A percentile compares a stretch with the other conserved stretches of the same genome.
Conservation (phyloP, 2,329 filamentous ascomycete species). For the Alternaria angustiovoidea region DNA sequence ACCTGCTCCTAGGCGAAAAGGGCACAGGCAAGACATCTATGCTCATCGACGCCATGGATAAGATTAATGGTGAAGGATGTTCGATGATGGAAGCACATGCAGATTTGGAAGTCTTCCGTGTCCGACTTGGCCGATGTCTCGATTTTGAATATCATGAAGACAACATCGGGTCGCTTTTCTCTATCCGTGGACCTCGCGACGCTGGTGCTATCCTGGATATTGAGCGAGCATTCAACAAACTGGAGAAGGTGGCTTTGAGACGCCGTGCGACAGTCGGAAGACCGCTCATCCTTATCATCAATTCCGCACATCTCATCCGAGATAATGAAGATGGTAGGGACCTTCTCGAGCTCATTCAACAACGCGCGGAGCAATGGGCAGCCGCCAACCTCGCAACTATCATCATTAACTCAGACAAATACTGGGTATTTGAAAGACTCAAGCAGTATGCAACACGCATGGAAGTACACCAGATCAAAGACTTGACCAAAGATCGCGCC, state of each 20-base stretch:
- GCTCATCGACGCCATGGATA: slow-evolving; percentile 94
- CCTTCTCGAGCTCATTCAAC: slow-evolving; percentile 91
- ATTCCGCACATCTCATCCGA: slow-evolving; percentile 88
- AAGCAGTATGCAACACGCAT: slow-evolving; percentile 93
- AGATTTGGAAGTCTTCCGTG: slow-evolving; percentile 92
- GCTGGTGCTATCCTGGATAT: slow-evolving; percentile 93
- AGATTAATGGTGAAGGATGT: slow-evolving; percentile 85
- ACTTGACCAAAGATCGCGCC: slow-evolving; percentile 81
- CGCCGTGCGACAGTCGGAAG: slow-evolving; percentile 68
- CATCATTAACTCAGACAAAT: slow-evolving; percentile 96
- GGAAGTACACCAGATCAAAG: slow-evolving; percentile 87
- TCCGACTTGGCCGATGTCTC: slow-evolving; percentile 88
- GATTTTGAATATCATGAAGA: slow-evolving; percentile 98
- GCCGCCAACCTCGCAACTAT: slow-evolving; percentile 88
- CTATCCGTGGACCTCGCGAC: slow-evolving; percentile 89
- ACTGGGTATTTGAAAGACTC: slow-evolving; percentile 96
- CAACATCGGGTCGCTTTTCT: slow-evolving; percentile 96
- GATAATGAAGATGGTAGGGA: slow-evolving; percentile 94
- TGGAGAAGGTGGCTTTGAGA: slow-evolving; percentile 90
- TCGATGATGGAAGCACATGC: slow-evolving; percentile 97
- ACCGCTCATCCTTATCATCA: slow-evolving; percentile 92
- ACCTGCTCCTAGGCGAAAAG: slow-evolving; percentile 92
- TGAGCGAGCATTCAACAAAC: slow-evolving; percentile 94
- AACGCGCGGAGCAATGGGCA: slow-evolving; percentile 95
- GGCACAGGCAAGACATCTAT: slow-evolving; percentile 97